Conservation (phyloP, 345 rosid species). For the Acer yangbiense region DNA sequence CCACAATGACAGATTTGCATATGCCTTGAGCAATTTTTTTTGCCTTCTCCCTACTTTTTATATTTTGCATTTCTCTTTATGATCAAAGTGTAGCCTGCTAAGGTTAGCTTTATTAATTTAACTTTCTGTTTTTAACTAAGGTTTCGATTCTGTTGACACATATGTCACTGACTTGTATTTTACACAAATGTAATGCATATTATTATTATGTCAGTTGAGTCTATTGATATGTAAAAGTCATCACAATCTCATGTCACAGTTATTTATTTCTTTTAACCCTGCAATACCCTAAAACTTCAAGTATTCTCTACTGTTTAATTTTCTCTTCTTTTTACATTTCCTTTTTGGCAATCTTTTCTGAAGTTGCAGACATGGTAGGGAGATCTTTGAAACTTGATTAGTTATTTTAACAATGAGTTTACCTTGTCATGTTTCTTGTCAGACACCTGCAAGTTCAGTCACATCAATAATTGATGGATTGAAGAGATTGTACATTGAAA, state of each 20-base stretch:
- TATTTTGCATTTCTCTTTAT: not conserved
- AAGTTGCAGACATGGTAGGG: not conserved
- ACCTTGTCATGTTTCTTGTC: slow-evolving; percentile 6
- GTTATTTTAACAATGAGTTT: not conserved
- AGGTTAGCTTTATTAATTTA: not conserved
- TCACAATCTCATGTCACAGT: too few relatives aligned
- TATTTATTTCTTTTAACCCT: too few relatives aligned
- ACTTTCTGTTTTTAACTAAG: too few relatives aligned
- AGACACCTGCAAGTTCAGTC: slow-evolving; percentile 60
- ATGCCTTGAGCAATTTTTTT: not conserved
- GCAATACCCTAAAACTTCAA: not conserved
- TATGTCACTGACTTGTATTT: too few relatives aligned
- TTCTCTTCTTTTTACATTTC: not conserved
- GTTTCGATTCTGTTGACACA: too few relatives aligned
- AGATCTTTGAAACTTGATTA: not conserved
- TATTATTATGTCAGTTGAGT: too few relatives aligned
- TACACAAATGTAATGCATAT: too few relatives aligned
- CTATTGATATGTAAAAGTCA: too few relatives aligned
- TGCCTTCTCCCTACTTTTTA: not conserved
- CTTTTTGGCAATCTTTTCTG: not conserved
- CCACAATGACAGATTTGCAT: not conserved
- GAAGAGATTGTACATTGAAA: slow-evolving; percentile 78
- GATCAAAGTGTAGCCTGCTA: not conserved
- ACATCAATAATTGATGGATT: slow-evolving; percentile 90
- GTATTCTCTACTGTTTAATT: not conserved